Percentiles rank a stretch among this genome's conserved stretches.
Evolutionary conservation across 2,329 filamentous ascomycete genomes (phyloP).

Genomic region (Rhexocercosporidium sp.): DNA sequence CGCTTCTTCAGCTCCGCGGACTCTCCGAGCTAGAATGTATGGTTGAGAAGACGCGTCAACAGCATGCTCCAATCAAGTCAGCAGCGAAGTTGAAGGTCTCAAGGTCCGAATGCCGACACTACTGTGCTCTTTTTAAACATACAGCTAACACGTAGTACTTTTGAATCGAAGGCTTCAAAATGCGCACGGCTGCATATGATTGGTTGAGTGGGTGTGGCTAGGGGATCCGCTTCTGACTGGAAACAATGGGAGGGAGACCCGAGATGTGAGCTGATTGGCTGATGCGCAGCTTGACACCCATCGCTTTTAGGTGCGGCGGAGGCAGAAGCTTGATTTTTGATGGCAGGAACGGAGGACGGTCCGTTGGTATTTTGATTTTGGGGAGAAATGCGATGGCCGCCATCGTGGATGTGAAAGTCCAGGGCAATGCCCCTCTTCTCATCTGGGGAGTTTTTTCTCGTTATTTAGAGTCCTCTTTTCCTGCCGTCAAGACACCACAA

Average conservation of each 20-base stretch:
- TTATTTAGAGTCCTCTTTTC: too few species aligned
- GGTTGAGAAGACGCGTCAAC: background rate
- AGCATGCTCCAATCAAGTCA: background rate
- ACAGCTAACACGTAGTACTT: too few species aligned
- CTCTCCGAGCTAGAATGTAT: background rate
- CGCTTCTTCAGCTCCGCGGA: slow-evolving; percentile 6
- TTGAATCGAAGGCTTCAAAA: background rate
- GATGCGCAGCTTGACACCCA: background rate
- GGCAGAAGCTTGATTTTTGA: background rate
- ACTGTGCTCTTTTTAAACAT: too few species aligned
- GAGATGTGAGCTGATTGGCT: background rate
- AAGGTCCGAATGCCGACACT: background rate
- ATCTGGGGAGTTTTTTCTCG: too few species aligned
- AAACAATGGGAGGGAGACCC: background rate
- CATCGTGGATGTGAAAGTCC: too few species aligned
- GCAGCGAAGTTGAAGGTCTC: too few species aligned
- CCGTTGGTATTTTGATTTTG: background rate
- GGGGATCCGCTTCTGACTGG: too few species aligned
- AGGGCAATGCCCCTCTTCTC: too few species aligned
- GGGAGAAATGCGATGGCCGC: too few species aligned
- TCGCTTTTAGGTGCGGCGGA: background rate
- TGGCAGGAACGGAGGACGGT: background rate
- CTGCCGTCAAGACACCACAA: too few species aligned
- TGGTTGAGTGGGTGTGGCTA: too few species aligned
- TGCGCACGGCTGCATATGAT: background rate